These are phyloP conservation scores for Batrachochytrium dendrobatidis DNA, from an alignment of 371 early-diverging fungal genomes.

Conservation along the genomic window DNA sequence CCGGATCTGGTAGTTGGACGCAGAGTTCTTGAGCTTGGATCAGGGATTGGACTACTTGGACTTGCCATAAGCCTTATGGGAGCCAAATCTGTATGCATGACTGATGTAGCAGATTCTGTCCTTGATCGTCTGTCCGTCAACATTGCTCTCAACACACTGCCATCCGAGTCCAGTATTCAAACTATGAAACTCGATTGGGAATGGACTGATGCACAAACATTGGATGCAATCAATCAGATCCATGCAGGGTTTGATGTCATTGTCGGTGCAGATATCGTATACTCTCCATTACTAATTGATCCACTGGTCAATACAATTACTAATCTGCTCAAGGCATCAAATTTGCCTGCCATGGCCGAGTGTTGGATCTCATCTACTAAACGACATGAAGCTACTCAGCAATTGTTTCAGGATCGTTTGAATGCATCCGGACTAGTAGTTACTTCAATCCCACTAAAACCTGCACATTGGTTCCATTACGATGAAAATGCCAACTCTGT, in stretches of 20 bases:
- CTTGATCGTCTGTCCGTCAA: constrained; percentile 30
- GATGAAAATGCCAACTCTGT: not conserved
- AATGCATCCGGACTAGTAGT: not conserved
- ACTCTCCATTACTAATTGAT: constrained; percentile 36
- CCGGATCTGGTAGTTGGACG: constrained; percentile 25
- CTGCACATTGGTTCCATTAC: not conserved
- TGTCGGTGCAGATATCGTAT: constrained; percentile 31
- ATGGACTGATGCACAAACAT: not conserved
- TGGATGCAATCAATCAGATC: not conserved
- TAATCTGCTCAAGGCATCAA: constrained; percentile 23
- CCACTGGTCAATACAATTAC: constrained; percentile 20
- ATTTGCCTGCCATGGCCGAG: constrained; percentile 18
- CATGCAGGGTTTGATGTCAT: constrained; percentile 6
- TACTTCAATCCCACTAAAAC: not conserved
- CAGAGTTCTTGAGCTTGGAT: constrained; percentile 42
- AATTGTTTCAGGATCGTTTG: constrained; percentile 22
- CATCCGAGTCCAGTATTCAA: not conserved
- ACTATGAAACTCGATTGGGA: constrained; percentile 20
- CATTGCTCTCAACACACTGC: constrained; percentile 18
- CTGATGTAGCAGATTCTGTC: constrained; percentile 32
- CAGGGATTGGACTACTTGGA: constrained; percentile 42
- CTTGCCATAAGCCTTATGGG: constrained; percentile 25
- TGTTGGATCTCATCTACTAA: constrained; percentile 30
- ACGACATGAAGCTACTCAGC: constrained; percentile 29
- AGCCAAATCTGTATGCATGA: constrained; percentile 29